These are phyloP conservation scores for Jackrogersella minutella DNA, from an alignment of 495 filamentous ascomycete genomes.

Conservation along the genomic window DNA sequence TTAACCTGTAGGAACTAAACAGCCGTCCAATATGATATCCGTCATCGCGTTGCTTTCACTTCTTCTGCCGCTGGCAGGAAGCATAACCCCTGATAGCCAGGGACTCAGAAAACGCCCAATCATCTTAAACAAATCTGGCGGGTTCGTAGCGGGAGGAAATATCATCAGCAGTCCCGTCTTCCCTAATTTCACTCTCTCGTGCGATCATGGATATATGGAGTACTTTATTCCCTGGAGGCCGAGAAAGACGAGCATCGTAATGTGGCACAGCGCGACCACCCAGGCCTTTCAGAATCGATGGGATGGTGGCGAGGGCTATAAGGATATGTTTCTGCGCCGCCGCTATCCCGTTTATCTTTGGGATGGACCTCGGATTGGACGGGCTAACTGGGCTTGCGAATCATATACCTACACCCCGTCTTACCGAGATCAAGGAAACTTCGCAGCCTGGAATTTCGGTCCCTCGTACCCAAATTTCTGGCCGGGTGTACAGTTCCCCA, in stretches of 20 bases:
- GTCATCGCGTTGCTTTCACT: background rate
- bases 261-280: slow-evolving; percentile 60
- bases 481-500: slow-evolving; percentile 56
- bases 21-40: slow-evolving; percentile 2
- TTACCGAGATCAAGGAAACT: slow-evolving; percentile 55
- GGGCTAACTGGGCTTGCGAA: slow-evolving; percentile 57
- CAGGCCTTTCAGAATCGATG: slow-evolving; percentile 59
- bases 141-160: slow-evolving; percentile 50
- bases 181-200: slow-evolving; percentile 50
- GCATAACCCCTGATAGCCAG: background rate
- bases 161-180: slow-evolving; percentile 43
- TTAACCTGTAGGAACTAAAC: background rate
- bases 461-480: slow-evolving; percentile 51
- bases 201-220: slow-evolving; percentile 61
- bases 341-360: slow-evolving; percentile 59
- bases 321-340: slow-evolving; percentile 58
- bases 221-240: slow-evolving; percentile 58
- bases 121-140: slow-evolving; percentile 50
- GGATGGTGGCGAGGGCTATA: slow-evolving; percentile 59
- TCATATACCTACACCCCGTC: slow-evolving; percentile 46
- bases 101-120: slow-evolving; percentile 39
- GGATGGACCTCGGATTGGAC: slow-evolving; percentile 57
- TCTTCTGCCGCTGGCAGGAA: background rate
- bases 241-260: slow-evolving; percentile 53
- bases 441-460: slow-evolving; percentile 57